A percentile compares a stretch with the other conserved stretches of the same genome.
Conservation (phyloP, 1,284 basidiomycete species). For the Rhodofomes roseus region DNA sequence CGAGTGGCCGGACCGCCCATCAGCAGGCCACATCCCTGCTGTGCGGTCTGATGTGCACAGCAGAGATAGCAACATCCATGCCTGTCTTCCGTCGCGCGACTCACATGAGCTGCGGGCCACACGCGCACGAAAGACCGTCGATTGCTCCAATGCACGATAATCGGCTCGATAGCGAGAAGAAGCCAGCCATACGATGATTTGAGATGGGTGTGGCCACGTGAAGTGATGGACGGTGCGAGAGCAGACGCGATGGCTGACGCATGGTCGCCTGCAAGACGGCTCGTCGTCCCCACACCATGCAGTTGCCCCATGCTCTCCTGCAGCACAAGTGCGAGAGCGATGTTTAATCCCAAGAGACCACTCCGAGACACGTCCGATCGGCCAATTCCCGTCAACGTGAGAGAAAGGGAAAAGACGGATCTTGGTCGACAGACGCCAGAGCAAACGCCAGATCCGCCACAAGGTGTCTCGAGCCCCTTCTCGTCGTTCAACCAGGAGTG, state of each 20-base stretch:
- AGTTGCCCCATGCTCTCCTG: background rate
- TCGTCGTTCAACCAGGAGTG: background rate
- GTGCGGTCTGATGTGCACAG: background rate
- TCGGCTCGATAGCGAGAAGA: background rate
- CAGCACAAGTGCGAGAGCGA: background rate
- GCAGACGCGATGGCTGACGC: background rate
- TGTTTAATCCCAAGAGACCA: too few relatives aligned
- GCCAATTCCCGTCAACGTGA: background rate
- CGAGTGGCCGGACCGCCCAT: background rate
- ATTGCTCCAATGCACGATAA: background rate
- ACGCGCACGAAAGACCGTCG: background rate
- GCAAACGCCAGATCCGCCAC: background rate
- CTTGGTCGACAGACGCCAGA: background rate
- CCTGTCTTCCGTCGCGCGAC: background rate
- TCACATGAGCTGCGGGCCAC: background rate
- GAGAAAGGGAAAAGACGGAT: constrained; percentile 7
- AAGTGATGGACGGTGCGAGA: background rate
- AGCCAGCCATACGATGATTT: background rate
- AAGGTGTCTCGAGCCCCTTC: background rate
- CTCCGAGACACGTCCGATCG: background rate
- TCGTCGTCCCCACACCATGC: background rate
- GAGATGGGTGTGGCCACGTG: background rate
- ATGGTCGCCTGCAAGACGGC: background rate
- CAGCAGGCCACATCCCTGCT: background rate
- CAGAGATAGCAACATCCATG: background rate